Percentiles rank a stretch among this genome's conserved stretches.
Evolutionary conservation across 345 rosid genomes (phyloP).

Genomic region (Syzygium jambos): DNA sequence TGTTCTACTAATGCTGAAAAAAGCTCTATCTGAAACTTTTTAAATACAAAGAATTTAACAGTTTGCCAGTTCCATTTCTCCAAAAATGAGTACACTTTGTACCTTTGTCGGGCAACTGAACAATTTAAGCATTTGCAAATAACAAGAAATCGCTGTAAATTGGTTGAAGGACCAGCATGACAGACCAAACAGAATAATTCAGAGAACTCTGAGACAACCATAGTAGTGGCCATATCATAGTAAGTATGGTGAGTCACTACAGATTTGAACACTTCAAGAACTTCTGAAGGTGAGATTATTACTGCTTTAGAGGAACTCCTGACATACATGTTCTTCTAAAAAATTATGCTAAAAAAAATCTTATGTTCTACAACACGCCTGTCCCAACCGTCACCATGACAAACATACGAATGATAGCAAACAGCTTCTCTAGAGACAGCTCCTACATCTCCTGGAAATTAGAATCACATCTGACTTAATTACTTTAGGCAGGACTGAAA

Average conservation of each 20-base stretch:
- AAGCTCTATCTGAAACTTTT: neutral
- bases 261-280: neutral
- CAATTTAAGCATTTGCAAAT: neutral
- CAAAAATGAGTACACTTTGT: neutral
- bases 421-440: neutral
- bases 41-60: neutral
- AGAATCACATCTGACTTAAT: neutral
- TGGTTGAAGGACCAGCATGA: neutral
- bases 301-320: neutral
- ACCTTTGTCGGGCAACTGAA: neutral
- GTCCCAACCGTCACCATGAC: neutral
- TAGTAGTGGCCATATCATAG: neutral
- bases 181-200: neutral
- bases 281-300: neutral
- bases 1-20: neutral
- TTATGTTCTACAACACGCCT: neutral
- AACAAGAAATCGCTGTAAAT: neutral
- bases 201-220: neutral
- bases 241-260: neutral
- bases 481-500: neutral
- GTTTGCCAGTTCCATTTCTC: neutral
- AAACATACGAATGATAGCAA: neutral
- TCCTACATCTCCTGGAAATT: neutral
- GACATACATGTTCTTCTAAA: neutral
- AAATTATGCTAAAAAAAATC: neutral